phyloP scores from a whole-genome alignment of 192 early-diverging fungal genomes.

The Coemansia sp. region DNA sequence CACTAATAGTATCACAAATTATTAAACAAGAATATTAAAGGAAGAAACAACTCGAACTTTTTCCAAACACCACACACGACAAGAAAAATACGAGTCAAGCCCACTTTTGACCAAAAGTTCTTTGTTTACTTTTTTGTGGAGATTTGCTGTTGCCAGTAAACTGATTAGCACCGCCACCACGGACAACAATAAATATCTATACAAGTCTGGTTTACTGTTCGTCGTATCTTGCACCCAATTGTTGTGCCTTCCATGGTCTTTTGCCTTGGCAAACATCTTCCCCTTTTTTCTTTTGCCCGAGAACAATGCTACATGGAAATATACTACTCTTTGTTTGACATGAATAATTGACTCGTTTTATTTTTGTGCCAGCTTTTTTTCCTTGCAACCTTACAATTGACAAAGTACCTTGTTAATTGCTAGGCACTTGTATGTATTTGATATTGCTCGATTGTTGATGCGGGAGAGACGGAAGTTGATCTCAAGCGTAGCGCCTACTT shows the following conservation, averaged over 20 bases:
- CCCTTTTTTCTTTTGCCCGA: no score
- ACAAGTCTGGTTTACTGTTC: constrained; percentile 11
- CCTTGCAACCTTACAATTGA: constrained; percentile 5
- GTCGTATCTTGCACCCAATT: neutral
- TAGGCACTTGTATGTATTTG: no score
- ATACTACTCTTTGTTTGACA: neutral
- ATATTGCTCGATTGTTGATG: no score
- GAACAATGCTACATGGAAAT: no score
- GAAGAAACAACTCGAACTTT: neutral
- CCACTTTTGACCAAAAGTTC: no score
- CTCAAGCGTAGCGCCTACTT: neutral
- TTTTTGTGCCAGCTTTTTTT: constrained; percentile 3
- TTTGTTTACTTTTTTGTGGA: no score
- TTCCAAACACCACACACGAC: neutral
- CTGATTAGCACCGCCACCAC: neutral
- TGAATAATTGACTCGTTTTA: neutral
- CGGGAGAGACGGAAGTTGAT: no score
- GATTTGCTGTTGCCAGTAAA: no score
- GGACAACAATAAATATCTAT: neutral
- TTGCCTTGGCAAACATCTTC: neutral
- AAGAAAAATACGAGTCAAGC: no score
- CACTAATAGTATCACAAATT: neutral
- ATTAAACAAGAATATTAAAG: neutral
- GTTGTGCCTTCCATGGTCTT: neutral
- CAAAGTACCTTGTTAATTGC: no score